Evolutionary conservation across 202 grass and related monocot genomes (phyloP).

Genomic region (Alloteropsis angusta): DNA sequence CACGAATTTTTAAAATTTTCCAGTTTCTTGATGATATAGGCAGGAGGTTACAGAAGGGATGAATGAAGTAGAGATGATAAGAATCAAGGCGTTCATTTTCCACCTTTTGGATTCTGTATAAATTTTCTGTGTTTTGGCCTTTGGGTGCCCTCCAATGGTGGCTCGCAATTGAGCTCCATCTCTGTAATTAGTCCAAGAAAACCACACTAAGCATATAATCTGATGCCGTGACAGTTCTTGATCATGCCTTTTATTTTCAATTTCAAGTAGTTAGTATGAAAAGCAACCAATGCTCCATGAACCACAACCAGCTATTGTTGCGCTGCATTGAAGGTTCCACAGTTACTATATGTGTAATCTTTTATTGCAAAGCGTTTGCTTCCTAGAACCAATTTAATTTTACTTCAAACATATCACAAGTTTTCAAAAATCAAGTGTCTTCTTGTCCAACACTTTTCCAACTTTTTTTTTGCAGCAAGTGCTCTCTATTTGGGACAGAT

Average conservation of each 20-base stretch:
- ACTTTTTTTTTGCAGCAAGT: not conserved
- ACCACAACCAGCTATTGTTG: not conserved
- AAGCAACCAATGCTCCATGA: not conserved
- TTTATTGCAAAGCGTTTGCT: not conserved
- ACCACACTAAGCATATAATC: not conserved
- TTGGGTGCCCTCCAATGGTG: not conserved
- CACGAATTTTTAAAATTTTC: too few species aligned
- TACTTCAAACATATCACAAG: not conserved
- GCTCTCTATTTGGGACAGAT: not conserved
- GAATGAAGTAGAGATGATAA: not conserved
- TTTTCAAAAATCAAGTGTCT: not conserved
- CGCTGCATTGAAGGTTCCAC: not conserved
- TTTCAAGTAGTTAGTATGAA: not conserved
- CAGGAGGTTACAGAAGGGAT: not conserved
- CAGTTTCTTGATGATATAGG: too few species aligned
- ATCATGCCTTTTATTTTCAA: not conserved
- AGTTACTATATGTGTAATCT: not conserved
- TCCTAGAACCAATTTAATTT: not conserved
- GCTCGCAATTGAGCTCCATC: constrained; percentile 1
- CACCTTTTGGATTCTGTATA: not conserved
- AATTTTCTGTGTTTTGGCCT: not conserved
- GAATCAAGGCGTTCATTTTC: not conserved
- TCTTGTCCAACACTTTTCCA: not conserved
- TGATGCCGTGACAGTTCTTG: not conserved
- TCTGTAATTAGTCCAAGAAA: not conserved